Evolutionary conservation across 2,329 filamentous ascomycete species (phyloP), one percentile per base, ranked within the genome.

Genomic region (Coniella vitis): DNA sequence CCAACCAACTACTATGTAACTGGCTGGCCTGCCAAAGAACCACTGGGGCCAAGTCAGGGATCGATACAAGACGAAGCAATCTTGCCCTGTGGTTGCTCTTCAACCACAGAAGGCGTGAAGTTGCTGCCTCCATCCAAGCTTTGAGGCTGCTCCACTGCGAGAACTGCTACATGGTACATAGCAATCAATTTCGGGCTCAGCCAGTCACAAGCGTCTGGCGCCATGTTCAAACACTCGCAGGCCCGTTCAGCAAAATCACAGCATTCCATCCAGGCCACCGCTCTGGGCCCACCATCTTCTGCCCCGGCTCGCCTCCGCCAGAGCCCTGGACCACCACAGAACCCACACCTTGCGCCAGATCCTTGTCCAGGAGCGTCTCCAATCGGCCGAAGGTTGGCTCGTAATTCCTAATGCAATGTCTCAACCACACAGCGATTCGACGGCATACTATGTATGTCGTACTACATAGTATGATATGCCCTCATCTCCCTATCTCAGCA

Each of bases 21-120:
- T 7, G 42, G 17, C 3, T 25, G 31, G 8, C 13, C 7, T 12
- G 13, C 32, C 32, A 4, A 7, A 3, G 17, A 38, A 39, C 12
- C 14, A 39, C 10, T 13, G 10, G 2, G 13, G 21, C 3, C 16
- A 16, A 4, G 35, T n/a, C 36, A 39, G 44, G 44, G 25, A 38
- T 46, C 44, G 40, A 47, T 39, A 43, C 47, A 29, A 19, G 40
- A 35, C 31, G 25, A 46, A 39, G 21, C 47, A 47, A 34, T 39
- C 47, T 50, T 29, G 17, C 19, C 47, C 47, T 41, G 31, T 36
- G 36, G 22, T 36, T 29, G 36, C 40, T 40, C 44, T 35, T 35
- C 47, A 16, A 16, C 38, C 21, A 40, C 25, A 16, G 34, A 49
- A 35, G 20, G 41, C 13, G 43, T 38, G 47, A 43, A 25, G 29